Conservation (phyloP, 495 filamentous ascomycete species). For the Saxophila tyrrhenica region DNA sequence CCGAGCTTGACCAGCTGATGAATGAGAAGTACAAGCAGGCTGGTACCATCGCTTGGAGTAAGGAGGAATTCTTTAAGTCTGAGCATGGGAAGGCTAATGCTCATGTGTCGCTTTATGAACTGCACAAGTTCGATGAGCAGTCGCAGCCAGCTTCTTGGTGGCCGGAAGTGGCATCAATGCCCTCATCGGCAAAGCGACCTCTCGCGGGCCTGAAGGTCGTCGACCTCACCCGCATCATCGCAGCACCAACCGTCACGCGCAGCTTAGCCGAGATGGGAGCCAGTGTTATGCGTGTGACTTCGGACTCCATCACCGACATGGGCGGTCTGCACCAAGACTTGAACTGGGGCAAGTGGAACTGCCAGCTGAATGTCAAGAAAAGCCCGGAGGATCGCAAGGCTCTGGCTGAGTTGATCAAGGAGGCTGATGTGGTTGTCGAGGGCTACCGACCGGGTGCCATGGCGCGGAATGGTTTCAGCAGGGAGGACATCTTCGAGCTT, state of each 20-base stretch:
- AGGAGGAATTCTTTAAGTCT: conserved; percentile 36
- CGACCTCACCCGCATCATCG: conserved; percentile 51
- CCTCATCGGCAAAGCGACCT: conserved; percentile 34
- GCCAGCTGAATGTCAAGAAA: conserved; percentile 37
- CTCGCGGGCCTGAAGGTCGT: conserved; percentile 50
- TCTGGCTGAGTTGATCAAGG: conserved; percentile 36
- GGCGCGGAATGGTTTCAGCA: conserved; percentile 42
- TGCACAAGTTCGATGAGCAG: conserved; percentile 25
- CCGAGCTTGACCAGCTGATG: conserved; percentile 33
- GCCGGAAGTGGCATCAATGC: conserved; percentile 20
- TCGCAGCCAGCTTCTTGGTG: conserved; percentile 35
- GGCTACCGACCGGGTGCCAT: conserved; percentile 44
- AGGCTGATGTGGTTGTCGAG: conserved; percentile 47
- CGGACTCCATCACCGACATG: conserved; percentile 41
- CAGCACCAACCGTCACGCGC: conserved; percentile 42
- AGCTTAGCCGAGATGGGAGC: conserved; percentile 49
- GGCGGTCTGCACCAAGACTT: conserved; percentile 37
- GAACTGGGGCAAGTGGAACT: conserved; percentile 48
- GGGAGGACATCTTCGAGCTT: conserved; percentile 39
- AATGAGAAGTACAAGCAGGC: conserved; percentile 42
- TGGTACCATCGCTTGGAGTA: conserved; percentile 38
- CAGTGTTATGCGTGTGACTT: conserved; percentile 49
- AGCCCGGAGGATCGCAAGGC: conserved; percentile 31
- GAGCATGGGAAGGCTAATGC: conserved; percentile 43
- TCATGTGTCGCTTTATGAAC: conserved; percentile 38